A percentile compares a stretch with the other conserved stretches of the same genome.
Evolutionary conservation across 768 basidiomycete species (phyloP).

Genomic region (Amanita rimosa): DNA sequence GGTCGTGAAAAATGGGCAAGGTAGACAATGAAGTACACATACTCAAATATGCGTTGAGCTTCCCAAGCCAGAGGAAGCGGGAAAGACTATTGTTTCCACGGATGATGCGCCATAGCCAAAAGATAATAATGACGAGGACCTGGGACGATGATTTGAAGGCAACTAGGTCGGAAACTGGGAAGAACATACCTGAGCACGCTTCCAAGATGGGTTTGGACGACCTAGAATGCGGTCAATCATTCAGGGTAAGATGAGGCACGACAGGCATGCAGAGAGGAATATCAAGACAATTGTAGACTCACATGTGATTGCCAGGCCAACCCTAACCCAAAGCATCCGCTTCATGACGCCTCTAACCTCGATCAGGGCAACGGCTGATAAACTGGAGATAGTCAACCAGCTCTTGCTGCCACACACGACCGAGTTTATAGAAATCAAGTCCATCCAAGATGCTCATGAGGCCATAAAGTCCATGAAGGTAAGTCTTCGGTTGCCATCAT

Average conservation of each 20-base stretch:
- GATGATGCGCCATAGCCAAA: slow-evolving; percentile 81
- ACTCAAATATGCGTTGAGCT: slow-evolving; percentile 51
- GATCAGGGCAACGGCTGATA: slow-evolving; percentile 27
- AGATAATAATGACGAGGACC: slow-evolving; percentile 85
- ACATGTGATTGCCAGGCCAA: slow-evolving; percentile 12
- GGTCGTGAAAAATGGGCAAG: slow-evolving; percentile 4
- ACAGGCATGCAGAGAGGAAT: slow-evolving; percentile 6
- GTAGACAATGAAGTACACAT: slow-evolving; percentile 14
- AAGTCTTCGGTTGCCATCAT: background rate
- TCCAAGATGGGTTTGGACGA: slow-evolving; percentile 83
- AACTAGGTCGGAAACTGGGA: background rate
- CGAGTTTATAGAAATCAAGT: slow-evolving; percentile 53
- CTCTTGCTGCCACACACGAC: slow-evolving; percentile 70
- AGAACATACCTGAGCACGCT: slow-evolving; percentile 59
- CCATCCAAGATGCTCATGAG: slow-evolving; percentile 77
- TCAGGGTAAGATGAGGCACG: slow-evolving; percentile 6
- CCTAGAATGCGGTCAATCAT: slow-evolving; percentile 96
- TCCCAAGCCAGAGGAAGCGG: slow-evolving; percentile 50
- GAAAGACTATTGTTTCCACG: slow-evolving; percentile 57
- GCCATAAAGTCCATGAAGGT: slow-evolving; percentile 97
- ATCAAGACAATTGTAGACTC: slow-evolving; percentile 7
- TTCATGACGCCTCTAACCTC: slow-evolving; percentile 22
- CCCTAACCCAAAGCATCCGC: slow-evolving; percentile 14
- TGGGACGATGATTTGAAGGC: slow-evolving; percentile 17
- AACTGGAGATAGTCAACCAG: slow-evolving; percentile 84